Base-by-base conservation (phyloP, 2,329 filamentous ascomycete genomes). In the Plectosphaerella sp. region DNA sequence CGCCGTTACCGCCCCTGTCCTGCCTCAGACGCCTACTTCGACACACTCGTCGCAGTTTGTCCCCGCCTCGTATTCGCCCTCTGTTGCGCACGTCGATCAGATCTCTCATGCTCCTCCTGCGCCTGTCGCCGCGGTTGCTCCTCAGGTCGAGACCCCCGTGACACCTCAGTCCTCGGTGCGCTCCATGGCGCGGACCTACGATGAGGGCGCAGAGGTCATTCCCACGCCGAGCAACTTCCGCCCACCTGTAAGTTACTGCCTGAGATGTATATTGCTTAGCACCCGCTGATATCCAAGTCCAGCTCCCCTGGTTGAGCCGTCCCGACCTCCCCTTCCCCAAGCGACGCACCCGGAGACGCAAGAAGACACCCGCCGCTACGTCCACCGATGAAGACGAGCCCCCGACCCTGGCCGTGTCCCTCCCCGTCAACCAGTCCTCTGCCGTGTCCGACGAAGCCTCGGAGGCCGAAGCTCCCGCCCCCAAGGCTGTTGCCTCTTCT, bases 261-360 rank as follows among this genome's bases (percentile, higher is more conserved):
- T 18, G 18, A n/a, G 16, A 43, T 9, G 16, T 18, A 20, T 18
- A 3, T 6, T 20, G 5, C 10, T 16, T 4, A 43, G 16, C 16
- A 22, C 18, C 28, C 8, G 18, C 41, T 43, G 41, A 43, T 18
- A 16, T 5, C 7, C 10, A 8, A 6, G 8, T 33, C 18, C 36
- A 84, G 79, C 67, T 86, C 10, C 83, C 83, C 10, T 86, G 82
- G 82, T 61, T 75, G 24, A 83, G 81, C 1, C 67, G 66, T 33
- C 77, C 79, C 4, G 76, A 79, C 33, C 59, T 67, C 25, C 68
- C 72, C 10, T 86, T 83, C 60, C 82, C 82, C 12, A 60, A 43
- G 18, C 16, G 20, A 18, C 48, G 37, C 25, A 28, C 33, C 25
- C 25, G 24, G 16, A 37, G 48, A 22, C 37, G 41, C n/a, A 43